These are phyloP conservation scores for Penicillium sp. DNA, from an alignment of 2,329 filamentous ascomycete genomes.

Conservation along the genomic window DNA sequence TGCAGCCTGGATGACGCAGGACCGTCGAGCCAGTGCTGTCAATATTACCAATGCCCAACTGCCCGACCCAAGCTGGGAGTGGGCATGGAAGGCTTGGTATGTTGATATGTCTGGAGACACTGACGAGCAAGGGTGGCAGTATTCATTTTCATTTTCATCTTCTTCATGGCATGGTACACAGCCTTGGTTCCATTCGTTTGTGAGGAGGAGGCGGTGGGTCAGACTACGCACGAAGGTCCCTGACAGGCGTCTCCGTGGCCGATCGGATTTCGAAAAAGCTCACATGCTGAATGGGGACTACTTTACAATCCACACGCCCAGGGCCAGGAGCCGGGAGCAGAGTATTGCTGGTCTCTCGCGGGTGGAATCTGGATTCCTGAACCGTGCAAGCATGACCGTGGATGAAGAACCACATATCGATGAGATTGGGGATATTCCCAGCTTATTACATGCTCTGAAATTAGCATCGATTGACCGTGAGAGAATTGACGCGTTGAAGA, in stretches of 20 bases:
- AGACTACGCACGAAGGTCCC: conserved; percentile 69
- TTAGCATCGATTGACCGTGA: conserved; percentile 81
- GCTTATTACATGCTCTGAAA: conserved; percentile 69
- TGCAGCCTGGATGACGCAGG: conserved; percentile 76
- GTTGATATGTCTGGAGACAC: conserved; percentile 77
- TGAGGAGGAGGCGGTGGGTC: conserved; percentile 86
- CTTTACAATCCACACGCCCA: conserved; percentile 70
- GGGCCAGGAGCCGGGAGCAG: conserved; percentile 45
- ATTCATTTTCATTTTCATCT: conserved; percentile 81
- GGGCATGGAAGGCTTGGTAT: conserved; percentile 74
- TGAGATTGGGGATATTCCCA: conserved; percentile 66
- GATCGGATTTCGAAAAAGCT: conserved; percentile 47
- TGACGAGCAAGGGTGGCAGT: conserved; percentile 94
- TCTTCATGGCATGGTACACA: conserved; percentile 86
- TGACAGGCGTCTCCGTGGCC: conserved; percentile 20
- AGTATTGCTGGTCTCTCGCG: conserved; percentile 40
- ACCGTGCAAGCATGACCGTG: conserved; percentile 43
- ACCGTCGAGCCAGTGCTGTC: conserved; percentile 60
- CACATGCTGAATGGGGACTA: conserved; percentile 76
- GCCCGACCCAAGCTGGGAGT: conserved; percentile 93
- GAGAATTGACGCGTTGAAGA: conserved; percentile 80
- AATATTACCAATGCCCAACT: conserved; percentile 85
- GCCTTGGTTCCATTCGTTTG: conserved; percentile 93
- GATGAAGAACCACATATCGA: conserved; percentile 50
- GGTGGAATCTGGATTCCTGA: conserved; percentile 32